These are phyloP conservation scores for Thielaviopsis punctulata DNA, from an alignment of 2,329 filamentous ascomycete genomes.

Conservation along the genomic window DNA sequence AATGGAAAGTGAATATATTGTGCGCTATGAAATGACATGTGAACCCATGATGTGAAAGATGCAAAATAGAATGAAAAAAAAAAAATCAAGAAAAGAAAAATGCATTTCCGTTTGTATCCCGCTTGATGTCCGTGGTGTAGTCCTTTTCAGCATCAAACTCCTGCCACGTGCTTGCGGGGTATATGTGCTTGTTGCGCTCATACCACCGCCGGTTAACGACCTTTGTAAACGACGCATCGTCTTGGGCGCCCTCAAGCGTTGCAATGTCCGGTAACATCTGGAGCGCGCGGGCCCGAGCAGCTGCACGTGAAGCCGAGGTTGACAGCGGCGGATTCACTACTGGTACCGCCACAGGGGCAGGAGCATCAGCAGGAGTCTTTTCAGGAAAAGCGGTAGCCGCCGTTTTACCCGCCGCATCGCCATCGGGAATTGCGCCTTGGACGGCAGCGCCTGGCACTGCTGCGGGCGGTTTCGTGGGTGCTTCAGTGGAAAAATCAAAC, in stretches of 20 bases:
- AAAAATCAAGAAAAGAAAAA: conserved; percentile 70
- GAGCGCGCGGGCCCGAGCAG: conserved; percentile 18
- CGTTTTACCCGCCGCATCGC: conserved; percentile 12
- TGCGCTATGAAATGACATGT: background rate
- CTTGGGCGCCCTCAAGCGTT: conserved; percentile 54
- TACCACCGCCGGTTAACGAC: conserved; percentile 96
- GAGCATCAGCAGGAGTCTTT: no score
- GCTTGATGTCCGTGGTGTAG: conserved; percentile 58
- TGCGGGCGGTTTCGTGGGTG: conserved; percentile 18
- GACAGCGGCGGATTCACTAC: conserved; percentile 13
- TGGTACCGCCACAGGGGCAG: no score
- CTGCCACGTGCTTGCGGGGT: conserved; percentile 87
- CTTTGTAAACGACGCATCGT: conserved; percentile 72
- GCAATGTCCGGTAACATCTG: conserved; percentile 29
- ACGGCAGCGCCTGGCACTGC: background rate
- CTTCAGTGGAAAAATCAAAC: conserved; percentile 54
- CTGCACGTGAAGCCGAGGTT: conserved; percentile 21
- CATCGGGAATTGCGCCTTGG: conserved; percentile 10
- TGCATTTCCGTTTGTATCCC: conserved; percentile 76
- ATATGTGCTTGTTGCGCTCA: conserved; percentile 95
- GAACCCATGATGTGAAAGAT: no score
- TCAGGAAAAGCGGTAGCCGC: conserved; percentile 18
- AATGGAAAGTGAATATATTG: background rate
- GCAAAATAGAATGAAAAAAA: no score
- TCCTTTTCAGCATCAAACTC: conserved; percentile 85